Conservation (phyloP, 768 basidiomycete genomes). For the Cytidiella melzeri region DNA sequence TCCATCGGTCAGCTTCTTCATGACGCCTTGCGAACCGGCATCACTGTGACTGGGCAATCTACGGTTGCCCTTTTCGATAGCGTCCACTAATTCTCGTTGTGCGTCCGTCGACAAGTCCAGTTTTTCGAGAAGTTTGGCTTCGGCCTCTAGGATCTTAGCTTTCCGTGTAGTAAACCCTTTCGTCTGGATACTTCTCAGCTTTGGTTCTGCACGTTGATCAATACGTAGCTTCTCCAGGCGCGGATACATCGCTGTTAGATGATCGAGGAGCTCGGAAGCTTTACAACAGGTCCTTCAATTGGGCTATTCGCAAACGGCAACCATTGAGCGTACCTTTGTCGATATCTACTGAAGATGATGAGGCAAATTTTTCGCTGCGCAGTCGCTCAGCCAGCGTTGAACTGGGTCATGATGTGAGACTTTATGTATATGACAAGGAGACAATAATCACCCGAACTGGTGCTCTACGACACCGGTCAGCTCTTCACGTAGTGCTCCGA, state of each 20-base stretch:
- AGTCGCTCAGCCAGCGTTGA: too few species aligned
- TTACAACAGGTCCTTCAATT: not conserved
- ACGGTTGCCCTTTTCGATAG: not conserved
- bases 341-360: too few species aligned
- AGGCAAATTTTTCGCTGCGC: too few species aligned
- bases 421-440: too few species aligned
- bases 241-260: not conserved
- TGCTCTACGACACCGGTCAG: too few species aligned
- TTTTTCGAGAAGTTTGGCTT: not conserved
- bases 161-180: conserved; percentile 1
- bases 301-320: not conserved
- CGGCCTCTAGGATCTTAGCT: not conserved
- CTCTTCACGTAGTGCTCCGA: too few species aligned
- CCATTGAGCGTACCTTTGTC: too few species aligned
- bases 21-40: too few species aligned
- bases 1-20: too few species aligned
- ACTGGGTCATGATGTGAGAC: too few species aligned
- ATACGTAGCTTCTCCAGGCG: not conserved
- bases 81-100: not conserved
- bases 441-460: too few species aligned
- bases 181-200: not conserved
- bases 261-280: not conserved
- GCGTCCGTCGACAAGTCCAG: not conserved
- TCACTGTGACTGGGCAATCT: not conserved
- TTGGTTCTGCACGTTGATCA: not conserved